These are phyloP conservation scores for Saccharomycopsis javanensis DNA, from an alignment of 805 yeast genomes.

Conservation along the genomic window DNA sequence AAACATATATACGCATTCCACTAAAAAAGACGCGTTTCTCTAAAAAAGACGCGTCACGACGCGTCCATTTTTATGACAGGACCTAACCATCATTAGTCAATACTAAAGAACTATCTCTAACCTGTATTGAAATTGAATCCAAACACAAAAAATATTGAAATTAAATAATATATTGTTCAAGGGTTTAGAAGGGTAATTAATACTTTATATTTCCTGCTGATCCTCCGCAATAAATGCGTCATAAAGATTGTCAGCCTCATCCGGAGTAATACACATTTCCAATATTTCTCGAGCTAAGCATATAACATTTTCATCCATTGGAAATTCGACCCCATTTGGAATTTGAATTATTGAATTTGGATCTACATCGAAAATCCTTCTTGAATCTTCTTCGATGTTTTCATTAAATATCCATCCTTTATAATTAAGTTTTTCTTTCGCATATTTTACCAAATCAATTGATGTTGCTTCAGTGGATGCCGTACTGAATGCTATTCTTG, in stretches of 20 bases:
- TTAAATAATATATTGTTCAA: not conserved
- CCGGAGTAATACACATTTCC: constrained; percentile 58
- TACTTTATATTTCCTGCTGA: constrained; percentile 2
- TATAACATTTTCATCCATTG: constrained; percentile 51
- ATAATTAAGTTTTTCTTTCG: constrained; percentile 20
- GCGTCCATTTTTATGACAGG: too few relatives aligned
- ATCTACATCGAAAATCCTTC: constrained; percentile 29
- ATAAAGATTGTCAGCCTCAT: constrained; percentile 70
- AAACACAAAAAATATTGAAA: too few relatives aligned
- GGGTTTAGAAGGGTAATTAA: not conserved
- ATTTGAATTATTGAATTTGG: constrained; percentile 25
- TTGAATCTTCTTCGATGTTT: constrained; percentile 38
- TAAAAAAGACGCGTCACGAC: too few relatives aligned
- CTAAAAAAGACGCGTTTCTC: not conserved
- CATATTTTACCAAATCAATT: constrained; percentile 29
- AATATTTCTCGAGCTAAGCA: constrained; percentile 64
- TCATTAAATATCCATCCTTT: constrained; percentile 27
- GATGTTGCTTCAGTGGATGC: constrained; percentile 33
- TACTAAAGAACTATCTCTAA: too few relatives aligned
- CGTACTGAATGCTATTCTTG: constrained; percentile 43
- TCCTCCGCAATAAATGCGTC: constrained; percentile 23
- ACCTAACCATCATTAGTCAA: too few relatives aligned
- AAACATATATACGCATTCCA: too few relatives aligned
- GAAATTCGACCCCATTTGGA: constrained; percentile 53
- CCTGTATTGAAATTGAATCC: too few relatives aligned